Evolutionary conservation across 495 filamentous ascomycete species (phyloP).

Genomic region (Tuber microsphaerosporum): DNA sequence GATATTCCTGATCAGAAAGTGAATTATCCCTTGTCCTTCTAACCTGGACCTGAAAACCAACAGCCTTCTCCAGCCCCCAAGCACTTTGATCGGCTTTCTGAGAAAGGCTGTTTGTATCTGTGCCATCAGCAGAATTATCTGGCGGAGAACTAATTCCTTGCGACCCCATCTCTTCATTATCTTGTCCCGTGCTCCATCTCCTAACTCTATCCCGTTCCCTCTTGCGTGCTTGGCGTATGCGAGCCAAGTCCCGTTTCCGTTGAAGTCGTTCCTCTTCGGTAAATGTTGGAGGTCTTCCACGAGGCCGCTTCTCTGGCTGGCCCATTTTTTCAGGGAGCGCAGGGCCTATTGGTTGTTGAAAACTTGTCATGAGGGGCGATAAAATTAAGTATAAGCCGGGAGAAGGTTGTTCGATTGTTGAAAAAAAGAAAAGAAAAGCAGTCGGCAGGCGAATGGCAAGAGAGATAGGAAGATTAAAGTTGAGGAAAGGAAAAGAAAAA

Average conservation of each 20-base stretch:
- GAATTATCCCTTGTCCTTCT: background rate
- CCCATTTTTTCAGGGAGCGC: background rate
- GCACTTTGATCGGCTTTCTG: background rate
- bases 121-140: background rate
- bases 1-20: background rate
- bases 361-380: background rate
- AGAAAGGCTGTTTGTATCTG: background rate
- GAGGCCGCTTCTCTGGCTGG: slow-evolving; percentile 30
- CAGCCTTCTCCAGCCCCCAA: background rate
- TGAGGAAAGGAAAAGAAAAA: background rate
- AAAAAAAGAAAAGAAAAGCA: background rate
- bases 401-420: background rate
- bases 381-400: background rate
- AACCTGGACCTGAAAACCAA: background rate
- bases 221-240: slow-evolving; percentile 32
- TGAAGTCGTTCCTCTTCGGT: slow-evolving; percentile 34
- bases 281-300: slow-evolving; percentile 37
- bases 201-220: slow-evolving; percentile 31
- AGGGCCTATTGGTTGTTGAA: background rate
- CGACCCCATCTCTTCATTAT: slow-evolving; percentile 6
- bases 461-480: background rate
- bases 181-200: slow-evolving; percentile 31
- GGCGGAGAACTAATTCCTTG: background rate
- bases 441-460: background rate
- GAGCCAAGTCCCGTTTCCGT: slow-evolving; percentile 34